These are phyloP conservation scores for Polysphondylium violaceum DNA, from an alignment of 78 protist species.

Conservation along the genomic window DNA sequence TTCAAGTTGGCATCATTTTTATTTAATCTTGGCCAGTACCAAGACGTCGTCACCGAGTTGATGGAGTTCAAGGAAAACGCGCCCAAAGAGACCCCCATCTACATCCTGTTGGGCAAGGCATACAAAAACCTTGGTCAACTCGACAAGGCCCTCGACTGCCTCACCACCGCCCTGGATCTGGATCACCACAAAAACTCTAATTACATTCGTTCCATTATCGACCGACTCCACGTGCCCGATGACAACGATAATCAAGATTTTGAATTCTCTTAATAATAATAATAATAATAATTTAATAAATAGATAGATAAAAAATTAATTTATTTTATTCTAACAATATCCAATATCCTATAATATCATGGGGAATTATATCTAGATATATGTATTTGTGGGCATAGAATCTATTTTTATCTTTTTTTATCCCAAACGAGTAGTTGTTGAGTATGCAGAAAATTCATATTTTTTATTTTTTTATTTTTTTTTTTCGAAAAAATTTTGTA, in stretches of 20 bases:
- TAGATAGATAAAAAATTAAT: too few species aligned
- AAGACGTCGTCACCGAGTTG: constrained; percentile 65
- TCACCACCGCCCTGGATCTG: constrained; percentile 67
- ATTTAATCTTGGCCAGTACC: constrained; percentile 28
- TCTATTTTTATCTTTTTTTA: too few species aligned
- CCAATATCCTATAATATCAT: too few species aligned
- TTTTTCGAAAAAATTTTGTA: too few species aligned
- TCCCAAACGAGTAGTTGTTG: too few species aligned
- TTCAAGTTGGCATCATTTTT: constrained; percentile 80
- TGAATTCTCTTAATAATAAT: too few species aligned
- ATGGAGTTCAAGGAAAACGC: constrained; percentile 77
- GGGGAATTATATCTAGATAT: too few species aligned
- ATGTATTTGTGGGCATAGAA: too few species aligned
- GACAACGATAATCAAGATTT: constrained; percentile 52
- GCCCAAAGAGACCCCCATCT: constrained; percentile 87
- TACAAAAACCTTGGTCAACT: constrained; percentile 68
- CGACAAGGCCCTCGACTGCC: constrained; percentile 40
- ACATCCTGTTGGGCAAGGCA: constrained; percentile 86
- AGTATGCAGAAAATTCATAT: too few species aligned
- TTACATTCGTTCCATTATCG: constrained; percentile 49
- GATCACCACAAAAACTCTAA: constrained; percentile 82
- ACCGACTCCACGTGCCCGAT: constrained; percentile 38
- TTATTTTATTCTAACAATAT: too few species aligned
- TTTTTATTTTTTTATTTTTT: too few species aligned
- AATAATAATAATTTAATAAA: too few species aligned